Evolutionary conservation across 768 basidiomycete genomes (phyloP), one percentile per base, ranked within the genome.

Genomic region (Boletus rex-veris): DNA sequence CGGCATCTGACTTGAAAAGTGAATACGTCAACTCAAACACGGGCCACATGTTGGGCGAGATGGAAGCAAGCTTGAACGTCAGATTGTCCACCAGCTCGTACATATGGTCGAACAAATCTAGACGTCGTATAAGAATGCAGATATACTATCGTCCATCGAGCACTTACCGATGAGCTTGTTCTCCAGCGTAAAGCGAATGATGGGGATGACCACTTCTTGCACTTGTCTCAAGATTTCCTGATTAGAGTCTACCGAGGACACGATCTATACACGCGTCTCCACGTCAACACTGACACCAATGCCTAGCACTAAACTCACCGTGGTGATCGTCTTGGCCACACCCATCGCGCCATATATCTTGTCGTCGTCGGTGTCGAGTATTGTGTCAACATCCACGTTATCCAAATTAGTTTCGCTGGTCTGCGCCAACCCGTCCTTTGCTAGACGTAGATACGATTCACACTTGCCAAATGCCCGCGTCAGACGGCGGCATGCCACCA

Each of bases 331-430:
- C 77, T 91, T 91, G 2, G 89, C 81, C 28, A 92, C 80, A 42
- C 89, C 89, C 88, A 92, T 92, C 16, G 90, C 88, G 16, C 88
- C 85, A 56, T 90, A 89, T 2, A 86, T 84, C 76, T 93, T 94
- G 69, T 93, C 90, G 50, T 92, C 89, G 50, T 88, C 86, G n/a
- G 67, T 74, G 39, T 82, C 80, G 59, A 85, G 67, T 39, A 82
- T 57, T 3, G 77, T 61, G 28, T 88, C 88, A 33, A 85, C 64
- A 57, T 86, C 84, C 14, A 78, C 71, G 48, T 76, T 77, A 4
- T 76, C 72, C 28, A 68, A 67, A 11, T 77, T 76, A n/a, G 71
- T 67, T 52, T 85, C 83, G 19, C 82, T 81, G 10, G 64, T 61
- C 38, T 77, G 75, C 12, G 73, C 68, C 41, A 86, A 72, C 46